A percentile compares a stretch with the other conserved stretches of the same genome.
These are phyloP conservation scores for Trypanosoma grayi DNA, from an alignment of 208 protist genomes.

Conservation along the genomic window DNA sequence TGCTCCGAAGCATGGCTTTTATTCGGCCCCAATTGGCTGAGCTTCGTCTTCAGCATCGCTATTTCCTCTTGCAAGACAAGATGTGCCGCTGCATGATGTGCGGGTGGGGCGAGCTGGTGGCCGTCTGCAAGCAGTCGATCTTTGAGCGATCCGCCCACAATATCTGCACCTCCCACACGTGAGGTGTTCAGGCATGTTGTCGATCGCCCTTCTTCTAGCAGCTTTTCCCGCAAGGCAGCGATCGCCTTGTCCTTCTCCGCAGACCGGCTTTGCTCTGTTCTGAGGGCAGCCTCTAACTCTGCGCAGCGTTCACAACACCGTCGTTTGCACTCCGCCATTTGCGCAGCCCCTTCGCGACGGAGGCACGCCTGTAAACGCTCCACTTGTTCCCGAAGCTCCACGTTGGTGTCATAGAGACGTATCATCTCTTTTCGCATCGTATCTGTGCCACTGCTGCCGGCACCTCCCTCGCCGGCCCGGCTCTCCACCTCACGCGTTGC, in stretches of 20 bases:
- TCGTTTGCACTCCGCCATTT: neutral
- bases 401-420: conserved; percentile 11
- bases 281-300: neutral
- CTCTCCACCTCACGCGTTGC: neutral
- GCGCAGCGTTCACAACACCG: neutral
- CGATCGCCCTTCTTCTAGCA: neutral
- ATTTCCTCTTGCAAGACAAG: conserved; percentile 1
- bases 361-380: neutral
- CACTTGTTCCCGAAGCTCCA: conserved; percentile 10
- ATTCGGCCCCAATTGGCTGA: neutral
- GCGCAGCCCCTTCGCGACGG: neutral
- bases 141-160: neutral
- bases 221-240: neutral
- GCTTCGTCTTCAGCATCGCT: neutral
- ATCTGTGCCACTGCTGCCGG: neutral
- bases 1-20: neutral
- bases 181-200: neutral
- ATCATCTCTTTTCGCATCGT: conserved; percentile 16
- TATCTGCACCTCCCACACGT: neutral
- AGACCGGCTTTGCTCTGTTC: neutral
- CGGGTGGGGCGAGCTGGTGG: neutral
- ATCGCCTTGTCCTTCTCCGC: conserved; percentile 5
- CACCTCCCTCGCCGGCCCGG: too few relatives aligned
- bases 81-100: neutral
- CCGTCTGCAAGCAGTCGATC: neutral